Evolutionary conservation across 208 protist genomes (phyloP).

Genomic region (Tritrichomonas foetus): DNA sequence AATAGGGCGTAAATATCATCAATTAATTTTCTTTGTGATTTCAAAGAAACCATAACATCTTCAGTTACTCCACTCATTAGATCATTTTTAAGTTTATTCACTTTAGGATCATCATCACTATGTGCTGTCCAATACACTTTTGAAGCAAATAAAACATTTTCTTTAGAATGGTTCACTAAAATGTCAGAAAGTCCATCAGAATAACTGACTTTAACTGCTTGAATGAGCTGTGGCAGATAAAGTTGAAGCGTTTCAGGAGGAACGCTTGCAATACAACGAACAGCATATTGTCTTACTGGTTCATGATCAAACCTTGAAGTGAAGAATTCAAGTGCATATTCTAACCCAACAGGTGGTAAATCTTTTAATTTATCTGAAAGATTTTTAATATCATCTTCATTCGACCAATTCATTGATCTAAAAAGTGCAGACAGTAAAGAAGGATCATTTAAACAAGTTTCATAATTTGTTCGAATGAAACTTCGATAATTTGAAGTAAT

Average conservation of each 20-base stretch:
- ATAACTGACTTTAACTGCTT: neutral
- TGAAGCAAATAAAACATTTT: neutral
- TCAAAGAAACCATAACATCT: neutral
- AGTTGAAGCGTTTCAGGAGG: neutral
- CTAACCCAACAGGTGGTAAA: neutral
- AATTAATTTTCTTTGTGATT: neutral
- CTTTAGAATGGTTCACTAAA: neutral
- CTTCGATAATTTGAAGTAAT: neutral
- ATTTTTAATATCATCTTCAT: neutral
- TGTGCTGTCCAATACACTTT: neutral
- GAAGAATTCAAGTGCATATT: slow-evolving; percentile 30
- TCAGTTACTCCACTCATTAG: neutral
- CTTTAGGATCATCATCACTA: neutral
- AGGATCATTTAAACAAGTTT: neutral
- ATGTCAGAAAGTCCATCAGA: neutral
- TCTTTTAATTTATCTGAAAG: neutral
- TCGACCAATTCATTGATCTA: neutral
- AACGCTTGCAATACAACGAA: neutral
- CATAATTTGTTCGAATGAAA: neutral
- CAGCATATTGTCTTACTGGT: neutral
- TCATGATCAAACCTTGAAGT: neutral
- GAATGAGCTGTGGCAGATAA: slow-evolving; percentile 19
- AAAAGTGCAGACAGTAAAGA: neutral
- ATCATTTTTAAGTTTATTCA: neutral
- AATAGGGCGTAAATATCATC: neutral